Evolutionary conservation across 225 moss, liverwort and hornwort species (phyloP).

Genomic region (Straminergon stramineum): DNA sequence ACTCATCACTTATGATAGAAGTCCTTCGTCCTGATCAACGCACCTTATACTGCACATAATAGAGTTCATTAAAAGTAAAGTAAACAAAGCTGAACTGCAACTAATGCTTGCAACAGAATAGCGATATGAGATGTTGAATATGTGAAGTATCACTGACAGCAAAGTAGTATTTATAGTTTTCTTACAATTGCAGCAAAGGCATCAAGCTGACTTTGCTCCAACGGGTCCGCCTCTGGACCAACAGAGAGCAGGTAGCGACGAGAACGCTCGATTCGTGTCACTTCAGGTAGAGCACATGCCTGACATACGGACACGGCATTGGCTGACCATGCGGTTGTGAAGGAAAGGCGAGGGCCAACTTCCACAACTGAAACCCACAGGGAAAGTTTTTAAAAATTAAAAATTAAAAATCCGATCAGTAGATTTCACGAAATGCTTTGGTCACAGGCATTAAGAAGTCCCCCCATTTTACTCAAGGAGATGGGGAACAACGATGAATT

Average conservation of each 20-base stretch:
- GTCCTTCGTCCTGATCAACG: neutral
- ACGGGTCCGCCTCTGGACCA: conserved; percentile 24
- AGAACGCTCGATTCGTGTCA: conserved; percentile 86
- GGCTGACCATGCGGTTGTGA: conserved; percentile 96
- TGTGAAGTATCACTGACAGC: neutral
- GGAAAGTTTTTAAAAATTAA: neutral
- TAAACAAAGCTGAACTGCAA: neutral
- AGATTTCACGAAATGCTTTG: neutral
- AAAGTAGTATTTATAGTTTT: neutral
- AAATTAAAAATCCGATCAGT: neutral
- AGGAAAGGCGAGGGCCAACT: conserved; percentile 91
- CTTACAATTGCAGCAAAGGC: conserved; percentile 68
- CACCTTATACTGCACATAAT: neutral
- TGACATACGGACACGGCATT: conserved; percentile 88
- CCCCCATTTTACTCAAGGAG: neutral
- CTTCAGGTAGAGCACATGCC: conserved; percentile 79
- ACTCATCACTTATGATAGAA: neutral
- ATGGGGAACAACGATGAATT: neutral
- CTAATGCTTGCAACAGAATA: neutral
- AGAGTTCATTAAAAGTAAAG: neutral
- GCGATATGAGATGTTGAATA: neutral
- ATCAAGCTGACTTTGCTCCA: conserved; percentile 52
- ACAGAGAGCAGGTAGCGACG: conserved; percentile 66
- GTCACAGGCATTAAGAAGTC: neutral
- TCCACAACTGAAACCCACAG: conserved; percentile 58